A percentile compares a stretch with the other conserved stretches of the same genome.
Conservation (phyloP, 805 yeast species). For the Saccharomycopsis sp. region DNA sequence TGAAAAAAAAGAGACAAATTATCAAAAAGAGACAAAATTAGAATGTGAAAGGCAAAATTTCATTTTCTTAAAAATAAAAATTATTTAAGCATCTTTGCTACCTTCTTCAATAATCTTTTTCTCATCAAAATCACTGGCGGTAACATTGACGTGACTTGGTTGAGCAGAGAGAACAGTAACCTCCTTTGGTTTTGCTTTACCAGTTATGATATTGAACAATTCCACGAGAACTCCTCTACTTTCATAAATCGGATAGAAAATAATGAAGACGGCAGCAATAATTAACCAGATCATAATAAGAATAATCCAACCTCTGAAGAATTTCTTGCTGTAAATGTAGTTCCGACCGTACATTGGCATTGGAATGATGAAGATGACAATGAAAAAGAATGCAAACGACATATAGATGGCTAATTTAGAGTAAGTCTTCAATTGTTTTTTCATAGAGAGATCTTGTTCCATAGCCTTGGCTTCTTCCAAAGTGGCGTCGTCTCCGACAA, state of each 20-base stretch:
- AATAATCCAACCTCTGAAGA: slow-evolving; percentile 31
- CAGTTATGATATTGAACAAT: slow-evolving; percentile 21
- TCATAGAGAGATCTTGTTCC: slow-evolving; percentile 22
- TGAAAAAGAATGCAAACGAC: slow-evolving; percentile 26
- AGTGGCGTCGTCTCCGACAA: slow-evolving; percentile 32
- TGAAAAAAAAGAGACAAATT: too few species aligned
- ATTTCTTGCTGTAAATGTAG: slow-evolving; percentile 28
- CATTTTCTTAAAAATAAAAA: too few species aligned
- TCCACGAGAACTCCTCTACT: slow-evolving; percentile 25
- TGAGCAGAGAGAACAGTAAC: slow-evolving; percentile 11
- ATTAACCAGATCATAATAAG: slow-evolving; percentile 32
- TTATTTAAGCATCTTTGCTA: too few species aligned
- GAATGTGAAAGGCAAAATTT: too few species aligned
- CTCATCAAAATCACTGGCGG: too few species aligned
- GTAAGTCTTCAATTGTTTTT: slow-evolving; percentile 24
- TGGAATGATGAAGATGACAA: slow-evolving; percentile 28
- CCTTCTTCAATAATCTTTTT: too few species aligned
- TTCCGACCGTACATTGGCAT: slow-evolving; percentile 30
- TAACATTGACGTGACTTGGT: too few species aligned
- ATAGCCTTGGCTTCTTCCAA: slow-evolving; percentile 27
- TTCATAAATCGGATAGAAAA: slow-evolving; percentile 31
- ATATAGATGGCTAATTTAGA: slow-evolving; percentile 25
- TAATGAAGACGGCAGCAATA: slow-evolving; percentile 28
- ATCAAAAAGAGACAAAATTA: too few species aligned
- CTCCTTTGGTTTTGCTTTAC: slow-evolving; percentile 21